Conservation (phyloP, 139 green algal species). For the Tetraselmis chui region DNA sequence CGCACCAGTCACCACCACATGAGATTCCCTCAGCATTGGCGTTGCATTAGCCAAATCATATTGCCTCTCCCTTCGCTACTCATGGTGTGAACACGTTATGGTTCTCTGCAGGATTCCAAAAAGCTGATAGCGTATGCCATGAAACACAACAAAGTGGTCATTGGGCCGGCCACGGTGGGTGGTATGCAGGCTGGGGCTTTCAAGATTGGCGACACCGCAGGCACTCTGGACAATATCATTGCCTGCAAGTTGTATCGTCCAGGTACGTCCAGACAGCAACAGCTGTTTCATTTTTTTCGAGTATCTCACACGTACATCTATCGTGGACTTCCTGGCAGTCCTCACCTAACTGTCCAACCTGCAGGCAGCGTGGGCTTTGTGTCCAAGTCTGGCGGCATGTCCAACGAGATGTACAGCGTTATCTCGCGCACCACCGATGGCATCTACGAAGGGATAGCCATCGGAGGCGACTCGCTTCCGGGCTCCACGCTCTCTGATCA, state of each 20-base stretch:
- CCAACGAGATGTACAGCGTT: constrained; percentile 96
- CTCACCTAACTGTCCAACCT: too few relatives aligned
- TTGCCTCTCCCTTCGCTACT: too few relatives aligned
- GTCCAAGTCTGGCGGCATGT: constrained; percentile 88
- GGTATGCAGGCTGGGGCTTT: constrained; percentile 88
- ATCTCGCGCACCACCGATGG: constrained; percentile 81
- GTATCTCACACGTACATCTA: too few relatives aligned
- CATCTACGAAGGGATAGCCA: constrained; percentile 91
- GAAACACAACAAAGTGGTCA: constrained; percentile 83
- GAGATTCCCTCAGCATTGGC: too few relatives aligned
- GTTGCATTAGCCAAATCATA: too few relatives aligned
- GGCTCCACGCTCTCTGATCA: constrained; percentile 88
- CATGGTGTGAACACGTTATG: too few relatives aligned
- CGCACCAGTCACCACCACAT: too few relatives aligned
- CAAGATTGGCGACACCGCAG: constrained; percentile 91
- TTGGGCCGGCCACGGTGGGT: constrained; percentile 88
- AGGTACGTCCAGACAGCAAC: too few relatives aligned
- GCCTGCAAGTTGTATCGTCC: constrained; percentile 86
- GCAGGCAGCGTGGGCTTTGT: constrained; percentile 85
- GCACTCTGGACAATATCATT: constrained; percentile 94
- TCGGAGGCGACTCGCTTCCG: constrained; percentile 86
- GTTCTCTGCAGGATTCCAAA: constrained; percentile 71
- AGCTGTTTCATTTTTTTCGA: too few relatives aligned
- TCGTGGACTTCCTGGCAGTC: too few relatives aligned
- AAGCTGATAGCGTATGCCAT: constrained; percentile 69